Evolutionary conservation across 179 eudicot genomes (phyloP).

Genomic region (Spinacia oleracea): DNA sequence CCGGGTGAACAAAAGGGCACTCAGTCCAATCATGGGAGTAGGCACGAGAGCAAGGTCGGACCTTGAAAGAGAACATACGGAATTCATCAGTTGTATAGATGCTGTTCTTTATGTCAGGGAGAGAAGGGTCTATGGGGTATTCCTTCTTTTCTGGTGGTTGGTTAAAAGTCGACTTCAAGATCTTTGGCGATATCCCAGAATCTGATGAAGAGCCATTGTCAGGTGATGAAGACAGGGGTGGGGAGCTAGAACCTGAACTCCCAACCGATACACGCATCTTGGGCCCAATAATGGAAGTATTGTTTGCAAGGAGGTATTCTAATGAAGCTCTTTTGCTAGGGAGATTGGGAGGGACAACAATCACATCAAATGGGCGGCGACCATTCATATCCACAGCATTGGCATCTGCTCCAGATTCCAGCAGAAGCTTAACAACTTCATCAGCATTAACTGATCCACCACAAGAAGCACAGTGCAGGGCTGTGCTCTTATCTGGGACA

Average conservation of each 20-base stretch:
- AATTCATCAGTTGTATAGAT: conserved; percentile 66
- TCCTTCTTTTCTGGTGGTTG: conserved; percentile 59
- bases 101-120: conserved; percentile 64
- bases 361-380: conserved; percentile 53
- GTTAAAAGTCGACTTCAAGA: conserved; percentile 31
- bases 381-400: conserved; percentile 49
- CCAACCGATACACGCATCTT: conserved; percentile 39
- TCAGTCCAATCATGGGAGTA: conserved; percentile 80
- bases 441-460: conserved; percentile 54
- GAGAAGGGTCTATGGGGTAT: conserved; percentile 67
- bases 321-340: conserved; percentile 41
- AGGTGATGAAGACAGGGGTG: conserved; percentile 52
- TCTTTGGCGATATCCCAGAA: conserved; percentile 39
- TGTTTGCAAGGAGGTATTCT: conserved; percentile 41
- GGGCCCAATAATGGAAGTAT: conserved; percentile 26
- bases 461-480: conserved; percentile 66
- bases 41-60: conserved; percentile 65
- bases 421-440: conserved; percentile 50
- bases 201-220: conserved; percentile 42
- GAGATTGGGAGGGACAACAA: conserved; percentile 52
- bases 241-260: conserved; percentile 43
- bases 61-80: conserved; percentile 70
- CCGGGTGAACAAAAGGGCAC: conserved; percentile 74
- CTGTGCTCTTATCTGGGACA: conserved; percentile 57
- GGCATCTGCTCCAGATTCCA: conserved; percentile 54